These are phyloP conservation scores for Xylaria nigripes DNA, from an alignment of 495 filamentous ascomycete species.

Conservation along the genomic window DNA sequence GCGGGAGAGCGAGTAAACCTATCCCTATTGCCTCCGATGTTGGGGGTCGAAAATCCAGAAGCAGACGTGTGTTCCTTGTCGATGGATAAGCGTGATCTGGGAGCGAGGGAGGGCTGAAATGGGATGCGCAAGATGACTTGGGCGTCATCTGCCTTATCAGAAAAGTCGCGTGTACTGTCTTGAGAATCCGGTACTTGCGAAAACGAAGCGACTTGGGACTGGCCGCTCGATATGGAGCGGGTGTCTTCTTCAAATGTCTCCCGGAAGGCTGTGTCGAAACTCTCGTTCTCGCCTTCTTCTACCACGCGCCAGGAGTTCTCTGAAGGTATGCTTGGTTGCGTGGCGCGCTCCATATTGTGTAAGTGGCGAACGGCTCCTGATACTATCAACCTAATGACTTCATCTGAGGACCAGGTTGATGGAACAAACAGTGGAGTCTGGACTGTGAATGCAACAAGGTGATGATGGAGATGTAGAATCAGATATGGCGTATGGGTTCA, in stretches of 20 bases:
- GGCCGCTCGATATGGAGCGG: slow-evolving; percentile 30
- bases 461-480: not conserved
- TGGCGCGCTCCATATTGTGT: slow-evolving; percentile 1
- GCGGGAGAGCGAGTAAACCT: slow-evolving; percentile 15
- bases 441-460: not conserved
- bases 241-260: slow-evolving; percentile 27
- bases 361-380: not conserved
- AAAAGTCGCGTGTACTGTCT: slow-evolving; percentile 40
- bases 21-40: slow-evolving; percentile 22
- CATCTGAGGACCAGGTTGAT: not conserved
- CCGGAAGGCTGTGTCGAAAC: slow-evolving; percentile 37
- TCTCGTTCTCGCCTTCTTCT: slow-evolving; percentile 42
- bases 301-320: slow-evolving; percentile 45
- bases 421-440: not conserved
- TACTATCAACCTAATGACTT: not conserved
- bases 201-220: slow-evolving; percentile 27
- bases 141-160: slow-evolving; percentile 36
- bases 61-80: slow-evolving; percentile 29
- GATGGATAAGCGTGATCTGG: slow-evolving; percentile 28
- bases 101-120: slow-evolving; percentile 37
- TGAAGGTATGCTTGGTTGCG: slow-evolving; percentile 19
- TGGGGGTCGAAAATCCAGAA: slow-evolving; percentile 38
- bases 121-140: slow-evolving; percentile 35
- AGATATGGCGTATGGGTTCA: not conserved
- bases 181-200: slow-evolving; percentile 30